Base-by-base conservation (phyloP, 179 eudicot genomes). In the Pouteria campechiana region DNA sequence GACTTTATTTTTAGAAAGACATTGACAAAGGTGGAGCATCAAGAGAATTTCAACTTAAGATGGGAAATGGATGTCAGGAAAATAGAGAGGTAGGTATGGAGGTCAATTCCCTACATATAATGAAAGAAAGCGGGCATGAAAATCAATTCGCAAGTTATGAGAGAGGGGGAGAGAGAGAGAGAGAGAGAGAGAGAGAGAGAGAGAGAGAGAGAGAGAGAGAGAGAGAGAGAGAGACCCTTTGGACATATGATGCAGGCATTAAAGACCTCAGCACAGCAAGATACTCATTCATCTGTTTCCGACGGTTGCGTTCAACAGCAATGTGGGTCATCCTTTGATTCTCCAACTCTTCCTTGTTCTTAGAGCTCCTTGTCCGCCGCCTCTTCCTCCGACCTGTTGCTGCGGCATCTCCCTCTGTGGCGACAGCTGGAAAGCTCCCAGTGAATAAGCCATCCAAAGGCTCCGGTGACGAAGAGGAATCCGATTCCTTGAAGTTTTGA, bases 311-410 rank as follows among this genome's bases (percentile, higher is more conserved):
- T 45, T 79, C 89, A 11, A 77, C 81, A 0, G 73, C 69, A 73
- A 79, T 79, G 76, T 79, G 89, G 41, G 84, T 73, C 81, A 76
- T 76, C 53, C 89, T 73, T 51, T 79, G 89, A 22, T 50, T 69
- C 64, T 79, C 89, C 2, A 79, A 41, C 25, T 79, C 84, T 32
- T 70, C 78, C 37, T 38, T 41, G 31, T 76, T 79, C 76, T 70
- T 79, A 46, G 34, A 61, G 18, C 48, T 51, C 30, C 57, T 59
- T 0, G 70, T 37, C 5, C 78, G 22, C 4, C 58, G 55, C 5
- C 75, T 44, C 6, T 43, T 44, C 37, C 48, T 7, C 39, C 17
- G 15, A 17, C 13, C 18, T n/a, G 11, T 23, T 1, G 27, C 34
- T 7, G 17, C 24, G 46, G 15, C 34, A 17, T 46, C 45, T 6